Percentiles rank a stretch among this genome's conserved stretches.
These are phyloP conservation scores for Withania somnifera DNA, from an alignment of 305 asterid species.

Conservation along the genomic window DNA sequence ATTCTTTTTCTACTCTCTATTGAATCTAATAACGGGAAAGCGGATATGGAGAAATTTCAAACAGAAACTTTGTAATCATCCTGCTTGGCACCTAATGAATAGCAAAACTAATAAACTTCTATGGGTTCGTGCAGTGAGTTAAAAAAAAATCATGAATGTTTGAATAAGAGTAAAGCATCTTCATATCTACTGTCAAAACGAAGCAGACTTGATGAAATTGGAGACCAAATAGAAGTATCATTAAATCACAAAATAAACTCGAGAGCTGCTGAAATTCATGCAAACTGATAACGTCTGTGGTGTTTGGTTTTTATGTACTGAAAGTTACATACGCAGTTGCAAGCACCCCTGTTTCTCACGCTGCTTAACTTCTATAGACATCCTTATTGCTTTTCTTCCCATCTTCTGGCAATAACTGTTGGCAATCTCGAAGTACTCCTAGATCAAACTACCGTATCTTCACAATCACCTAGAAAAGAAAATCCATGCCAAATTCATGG, in stretches of 20 bases:
- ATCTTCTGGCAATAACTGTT: background rate
- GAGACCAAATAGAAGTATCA: background rate
- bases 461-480: background rate
- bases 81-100: background rate
- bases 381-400: background rate
- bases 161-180: background rate
- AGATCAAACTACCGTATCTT: background rate
- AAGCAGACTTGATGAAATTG: background rate
- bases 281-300: background rate
- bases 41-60: background rate
- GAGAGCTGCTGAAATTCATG: background rate
- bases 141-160: background rate
- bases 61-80: background rate
- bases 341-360: background rate
- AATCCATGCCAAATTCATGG: background rate
- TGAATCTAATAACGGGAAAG: background rate
- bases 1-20: background rate
- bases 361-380: background rate
- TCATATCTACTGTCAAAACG: background rate
- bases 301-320: background rate
- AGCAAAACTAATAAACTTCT: background rate
- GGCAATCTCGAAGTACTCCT: background rate
- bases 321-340: background rate
- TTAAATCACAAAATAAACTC: background rate
- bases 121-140: background rate